Evolutionary conservation across 73 alveolate species (phyloP), one percentile per base, ranked within the genome.

Genomic region (Loxodes magnus): DNA sequence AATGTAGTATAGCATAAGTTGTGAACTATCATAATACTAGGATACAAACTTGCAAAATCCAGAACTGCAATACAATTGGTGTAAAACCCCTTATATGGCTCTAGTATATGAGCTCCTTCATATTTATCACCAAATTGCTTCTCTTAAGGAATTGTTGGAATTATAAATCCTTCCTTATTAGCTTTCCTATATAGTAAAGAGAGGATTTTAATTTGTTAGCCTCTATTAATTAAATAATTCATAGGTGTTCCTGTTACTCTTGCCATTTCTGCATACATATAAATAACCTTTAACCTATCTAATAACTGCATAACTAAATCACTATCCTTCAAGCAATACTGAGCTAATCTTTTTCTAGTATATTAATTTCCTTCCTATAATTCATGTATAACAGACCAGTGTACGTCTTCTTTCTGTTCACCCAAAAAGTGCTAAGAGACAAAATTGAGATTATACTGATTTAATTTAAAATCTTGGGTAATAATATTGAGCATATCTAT

Each of bases 101-200:
- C 99, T 88, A 93, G 65, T 19, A 96, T 99, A 33, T 84, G 82
- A 25, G 99, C 99, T 23, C 99, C 99, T 81, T 96, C 99, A 61
- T 71, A 96, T 67, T 93, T 92, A 48, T 82, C 98, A 2, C 81
- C 98, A 38, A 74, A 28, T 44, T 68, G n/a, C n/a, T n/a, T 79
- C 54, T 68, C 50, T 74, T 75, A 20, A 0, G 53, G 42, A n/a
- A 26, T 26, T 14, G 96, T 82, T n/a, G 99, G 99, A 20, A 94
- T 92, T 35, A 92, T 67, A 64, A 74, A 71, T 46, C 76, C 79
- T 19, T 69, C 49, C 51, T 74, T 88, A 43, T 74, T 61, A 4
- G 98, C 96, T 70, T 82, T 92, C 52, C 95, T 65, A 43, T 79
- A 82, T 2, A 92, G 69, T 36, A 84, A 87, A 3, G 96, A 72